A percentile compares a stretch with the other conserved stretches of the same genome.
Evolutionary conservation across 2,329 filamentous ascomycete species (phyloP).

Genomic region (Beauveria varroae): DNA sequence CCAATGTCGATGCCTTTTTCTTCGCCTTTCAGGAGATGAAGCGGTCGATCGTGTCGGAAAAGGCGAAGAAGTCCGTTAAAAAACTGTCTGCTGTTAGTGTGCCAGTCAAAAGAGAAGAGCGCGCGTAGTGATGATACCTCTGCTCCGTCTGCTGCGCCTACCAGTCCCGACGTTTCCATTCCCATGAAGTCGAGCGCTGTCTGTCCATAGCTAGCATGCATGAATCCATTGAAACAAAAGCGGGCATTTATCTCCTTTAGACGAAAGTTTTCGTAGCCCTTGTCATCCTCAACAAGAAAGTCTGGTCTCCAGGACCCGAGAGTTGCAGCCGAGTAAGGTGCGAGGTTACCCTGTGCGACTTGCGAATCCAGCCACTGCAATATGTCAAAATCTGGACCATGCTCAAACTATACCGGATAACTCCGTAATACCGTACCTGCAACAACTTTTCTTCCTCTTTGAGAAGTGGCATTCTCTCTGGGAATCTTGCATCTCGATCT

Average conservation of each 20-base stretch:
- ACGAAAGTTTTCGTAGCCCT: conserved; percentile 19
- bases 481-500: background rate
- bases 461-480: background rate
- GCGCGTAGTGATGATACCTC: conserved; percentile 14
- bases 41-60: conserved; percentile 21
- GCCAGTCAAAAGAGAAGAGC: background rate
- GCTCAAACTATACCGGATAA: background rate
- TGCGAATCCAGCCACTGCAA: conserved; percentile 14
- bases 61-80: conserved; percentile 23
- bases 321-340: background rate
- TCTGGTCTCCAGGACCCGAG: conserved; percentile 32
- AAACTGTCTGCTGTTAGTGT: conserved; percentile 19
- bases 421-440: background rate
- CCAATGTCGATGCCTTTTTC: conserved; percentile 32
- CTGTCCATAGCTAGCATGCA: conserved; percentile 24
- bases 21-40: conserved; percentile 30
- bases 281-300: conserved; percentile 27
- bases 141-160: conserved; percentile 19
- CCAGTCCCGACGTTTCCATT: conserved; percentile 12
- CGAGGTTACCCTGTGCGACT: background rate
- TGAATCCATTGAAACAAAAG: conserved; percentile 31
- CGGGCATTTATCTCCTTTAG: conserved; percentile 36
- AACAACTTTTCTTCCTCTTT: background rate
- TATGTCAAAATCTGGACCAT: background rate
- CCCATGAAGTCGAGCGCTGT: conserved; percentile 19